Percentiles rank a stretch among this genome's conserved stretches.
These are phyloP conservation scores for Helenozyma rhizophorensis DNA, from an alignment of 805 yeast genomes.

Conservation along the genomic window DNA sequence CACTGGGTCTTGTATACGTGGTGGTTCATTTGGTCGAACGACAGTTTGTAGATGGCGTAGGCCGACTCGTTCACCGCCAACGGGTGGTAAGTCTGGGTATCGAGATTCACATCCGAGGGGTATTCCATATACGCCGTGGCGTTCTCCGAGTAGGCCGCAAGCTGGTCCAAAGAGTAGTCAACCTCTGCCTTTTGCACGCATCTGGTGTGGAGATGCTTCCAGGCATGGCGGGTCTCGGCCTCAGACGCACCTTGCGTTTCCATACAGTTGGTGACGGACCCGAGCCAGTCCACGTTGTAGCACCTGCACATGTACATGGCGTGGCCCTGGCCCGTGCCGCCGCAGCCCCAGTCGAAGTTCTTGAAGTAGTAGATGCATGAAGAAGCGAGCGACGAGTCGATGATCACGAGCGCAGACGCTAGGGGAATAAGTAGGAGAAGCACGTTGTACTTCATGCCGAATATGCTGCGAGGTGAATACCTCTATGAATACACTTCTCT, in stretches of 20 bases:
- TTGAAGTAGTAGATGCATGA: slow-evolving; percentile 17
- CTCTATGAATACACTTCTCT: no score
- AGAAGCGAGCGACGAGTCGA: slow-evolving; percentile 16
- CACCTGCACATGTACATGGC: slow-evolving; percentile 17
- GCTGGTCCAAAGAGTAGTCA: slow-evolving; percentile 7
- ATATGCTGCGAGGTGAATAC: no score
- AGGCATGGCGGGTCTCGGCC: slow-evolving; percentile 9
- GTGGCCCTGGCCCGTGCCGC: slow-evolving; percentile 17
- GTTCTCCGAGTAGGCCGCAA: slow-evolving; percentile 8
- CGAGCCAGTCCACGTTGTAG: slow-evolving; percentile 15
- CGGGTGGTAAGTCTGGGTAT: slow-evolving; percentile 7
- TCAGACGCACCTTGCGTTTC: slow-evolving; percentile 9
- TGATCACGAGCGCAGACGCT: slow-evolving; percentile 10
- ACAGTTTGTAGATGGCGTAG: slow-evolving; percentile 7
- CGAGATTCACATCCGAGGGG: slow-evolving; percentile 7
- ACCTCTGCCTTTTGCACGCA: slow-evolving; percentile 13
- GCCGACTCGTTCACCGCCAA: slow-evolving; percentile 10
- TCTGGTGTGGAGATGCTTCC: slow-evolving; percentile 12
- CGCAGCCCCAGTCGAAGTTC: slow-evolving; percentile 17
- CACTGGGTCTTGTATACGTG: slow-evolving; percentile 18
- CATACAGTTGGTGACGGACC: slow-evolving; percentile 16
- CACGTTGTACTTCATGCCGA: no score
- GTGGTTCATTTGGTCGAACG: slow-evolving; percentile 15
- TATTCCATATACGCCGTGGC: slow-evolving; percentile 12
- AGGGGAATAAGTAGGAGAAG: no score